Conservation (phyloP, 2,329 filamentous ascomycete genomes). For the Aureobasidium pullulans region DNA sequence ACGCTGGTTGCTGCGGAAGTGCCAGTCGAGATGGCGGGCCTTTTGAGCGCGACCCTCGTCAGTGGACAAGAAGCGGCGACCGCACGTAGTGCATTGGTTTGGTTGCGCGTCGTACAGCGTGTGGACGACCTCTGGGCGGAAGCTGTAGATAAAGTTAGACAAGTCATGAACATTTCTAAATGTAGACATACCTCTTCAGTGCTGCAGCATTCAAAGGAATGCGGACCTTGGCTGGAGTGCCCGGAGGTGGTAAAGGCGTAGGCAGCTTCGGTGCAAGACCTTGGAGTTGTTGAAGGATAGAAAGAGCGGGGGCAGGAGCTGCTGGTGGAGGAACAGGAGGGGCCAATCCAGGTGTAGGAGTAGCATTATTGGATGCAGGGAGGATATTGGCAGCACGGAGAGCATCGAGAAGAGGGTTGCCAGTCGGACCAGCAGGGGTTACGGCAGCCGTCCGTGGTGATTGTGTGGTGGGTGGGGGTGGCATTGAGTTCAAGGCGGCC, state of each 20-base stretch:
- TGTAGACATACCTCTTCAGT: slow-evolving; percentile 20
- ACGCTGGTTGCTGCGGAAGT: slow-evolving; percentile 87
- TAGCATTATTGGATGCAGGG: slow-evolving; percentile 18
- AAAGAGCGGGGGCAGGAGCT: slow-evolving; percentile 1
- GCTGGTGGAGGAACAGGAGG: slow-evolving; percentile 10
- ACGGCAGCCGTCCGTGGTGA: slow-evolving; percentile 11
- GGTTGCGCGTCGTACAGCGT: slow-evolving; percentile 74
- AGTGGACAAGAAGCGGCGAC: slow-evolving; percentile 72
- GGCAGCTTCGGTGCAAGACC: slow-evolving; percentile 6
- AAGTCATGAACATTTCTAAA: slow-evolving; percentile 15
- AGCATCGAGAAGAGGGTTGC: slow-evolving; percentile 16
- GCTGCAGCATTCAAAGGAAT: slow-evolving; percentile 24
- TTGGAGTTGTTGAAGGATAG: slow-evolving; percentile 11
- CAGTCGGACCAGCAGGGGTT: slow-evolving; percentile 15
- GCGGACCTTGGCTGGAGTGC: slow-evolving; percentile 11
- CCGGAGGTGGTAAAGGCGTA: slow-evolving; percentile 6
- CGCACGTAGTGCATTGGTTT: slow-evolving; percentile 85
- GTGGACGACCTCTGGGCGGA: slow-evolving; percentile 65
- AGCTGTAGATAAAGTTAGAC: slow-evolving; percentile 38
- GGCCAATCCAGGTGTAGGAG: slow-evolving; percentile 16
- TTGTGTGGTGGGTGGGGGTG: background rate
- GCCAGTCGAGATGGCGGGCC: slow-evolving; percentile 92
- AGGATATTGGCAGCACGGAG: slow-evolving; percentile 20
- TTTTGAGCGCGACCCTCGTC: slow-evolving; percentile 78
- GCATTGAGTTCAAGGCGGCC: slow-evolving; percentile 26